A percentile compares a stretch with the other conserved stretches of the same genome.
Evolutionary conservation across 345 rosid species (phyloP).

Genomic region (Laguncularia racemosa): DNA sequence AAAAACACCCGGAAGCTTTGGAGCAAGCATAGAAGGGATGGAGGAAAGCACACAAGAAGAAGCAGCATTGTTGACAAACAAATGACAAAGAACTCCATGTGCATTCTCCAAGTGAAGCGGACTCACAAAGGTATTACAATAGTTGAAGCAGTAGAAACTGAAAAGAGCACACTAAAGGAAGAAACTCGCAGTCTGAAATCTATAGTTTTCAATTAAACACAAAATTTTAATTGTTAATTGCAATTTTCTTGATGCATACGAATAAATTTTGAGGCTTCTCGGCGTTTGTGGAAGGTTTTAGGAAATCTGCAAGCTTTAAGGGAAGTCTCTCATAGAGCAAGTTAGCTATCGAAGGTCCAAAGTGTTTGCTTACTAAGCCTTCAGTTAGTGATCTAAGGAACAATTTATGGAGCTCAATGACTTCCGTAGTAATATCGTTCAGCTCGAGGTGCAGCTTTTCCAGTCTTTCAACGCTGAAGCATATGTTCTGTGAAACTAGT

Average conservation of each 20-base stretch:
- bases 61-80: too few relatives aligned
- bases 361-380: constrained; percentile 11
- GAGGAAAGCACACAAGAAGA: too few relatives aligned
- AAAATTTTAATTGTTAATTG: too few relatives aligned
- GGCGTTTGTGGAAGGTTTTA: not conserved
- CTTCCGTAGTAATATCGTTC: not conserved
- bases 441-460: not conserved
- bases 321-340: constrained; percentile 18
- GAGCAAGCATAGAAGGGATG: too few relatives aligned
- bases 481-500: not conserved
- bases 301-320: constrained; percentile 7
- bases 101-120: too few relatives aligned
- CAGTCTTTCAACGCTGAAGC: not conserved
- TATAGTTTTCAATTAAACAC: too few relatives aligned
- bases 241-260: not conserved
- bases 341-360: constrained; percentile 18
- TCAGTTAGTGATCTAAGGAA: constrained; percentile 8
- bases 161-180: too few relatives aligned
- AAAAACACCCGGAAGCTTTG: too few relatives aligned
- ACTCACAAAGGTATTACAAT: too few relatives aligned
- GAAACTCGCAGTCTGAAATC: too few relatives aligned
- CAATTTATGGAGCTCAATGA: not conserved
- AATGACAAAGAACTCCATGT: too few relatives aligned
- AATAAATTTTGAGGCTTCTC: constrained; percentile 1
- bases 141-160: too few relatives aligned